These are phyloP conservation scores for Salix dunnii DNA, from an alignment of 345 rosid genomes.

Conservation along the genomic window DNA sequence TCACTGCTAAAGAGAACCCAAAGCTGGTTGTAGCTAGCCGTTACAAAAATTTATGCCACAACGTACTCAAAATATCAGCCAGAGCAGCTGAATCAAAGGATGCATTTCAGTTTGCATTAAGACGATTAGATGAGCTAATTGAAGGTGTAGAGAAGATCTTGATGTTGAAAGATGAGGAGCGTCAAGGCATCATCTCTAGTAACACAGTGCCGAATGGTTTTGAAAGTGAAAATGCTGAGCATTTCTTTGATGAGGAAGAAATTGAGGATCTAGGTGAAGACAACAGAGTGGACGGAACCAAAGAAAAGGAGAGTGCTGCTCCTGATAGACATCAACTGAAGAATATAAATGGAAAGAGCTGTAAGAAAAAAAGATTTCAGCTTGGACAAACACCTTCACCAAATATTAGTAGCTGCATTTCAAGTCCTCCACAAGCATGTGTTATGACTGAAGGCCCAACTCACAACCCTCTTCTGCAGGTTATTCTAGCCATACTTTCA, in stretches of 20 bases:
- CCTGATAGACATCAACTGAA: slow-evolving; percentile 6
- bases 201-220: slow-evolving; percentile 19
- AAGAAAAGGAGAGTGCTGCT: slow-evolving; percentile 8
- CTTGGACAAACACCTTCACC: slow-evolving; percentile 9
- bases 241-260: slow-evolving; percentile 15
- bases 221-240: slow-evolving; percentile 25
- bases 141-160: slow-evolving; percentile 35
- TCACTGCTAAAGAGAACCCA: slow-evolving; percentile 20
- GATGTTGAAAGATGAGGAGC: slow-evolving; percentile 21
- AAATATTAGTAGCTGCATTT: slow-evolving; percentile 11
- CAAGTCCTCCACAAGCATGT: slow-evolving; percentile 19
- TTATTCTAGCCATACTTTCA: slow-evolving; percentile 1
- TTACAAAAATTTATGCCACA: slow-evolving; percentile 25
- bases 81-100: slow-evolving; percentile 38
- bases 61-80: slow-evolving; percentile 25
- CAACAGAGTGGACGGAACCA: background rate
- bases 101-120: slow-evolving; percentile 34
- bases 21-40: slow-evolving; percentile 33
- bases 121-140: slow-evolving; percentile 28
- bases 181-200: slow-evolving; percentile 19
- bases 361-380: slow-evolving; percentile 9
- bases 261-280: slow-evolving; percentile 15
- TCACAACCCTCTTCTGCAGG: slow-evolving; percentile 29
- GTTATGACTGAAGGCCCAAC: slow-evolving; percentile 23
- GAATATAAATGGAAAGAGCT: slow-evolving; percentile 7